phyloP scores from a whole-genome alignment of 2,329 filamentous ascomycete species.

The Westerdykella aurantiaca region DNA sequence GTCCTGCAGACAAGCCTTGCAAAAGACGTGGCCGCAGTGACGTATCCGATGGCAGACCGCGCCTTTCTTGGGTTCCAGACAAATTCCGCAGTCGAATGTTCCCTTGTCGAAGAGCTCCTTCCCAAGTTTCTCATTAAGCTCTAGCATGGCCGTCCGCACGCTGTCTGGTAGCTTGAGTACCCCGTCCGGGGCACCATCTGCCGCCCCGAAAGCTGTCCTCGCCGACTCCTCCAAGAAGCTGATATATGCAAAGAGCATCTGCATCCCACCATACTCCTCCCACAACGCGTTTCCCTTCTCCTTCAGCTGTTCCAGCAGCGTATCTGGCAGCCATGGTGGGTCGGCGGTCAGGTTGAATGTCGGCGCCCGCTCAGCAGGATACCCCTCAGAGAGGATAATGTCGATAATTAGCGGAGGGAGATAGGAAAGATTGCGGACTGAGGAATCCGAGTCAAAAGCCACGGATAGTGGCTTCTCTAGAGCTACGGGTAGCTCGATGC shows the following conservation, averaged over 20 bases:
- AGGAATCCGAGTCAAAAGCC: conserved; percentile 23
- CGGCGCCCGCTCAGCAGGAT: conserved; percentile 51
- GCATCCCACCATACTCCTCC: conserved; percentile 54
- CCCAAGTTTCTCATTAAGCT: conserved; percentile 71
- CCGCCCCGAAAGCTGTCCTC: conserved; percentile 50
- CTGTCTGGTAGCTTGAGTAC: conserved; percentile 43
- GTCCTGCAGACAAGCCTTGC: conserved; percentile 75
- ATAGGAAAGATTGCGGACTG: conserved; percentile 47
- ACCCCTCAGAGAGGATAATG: conserved; percentile 50
- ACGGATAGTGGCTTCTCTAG: conserved; percentile 47
- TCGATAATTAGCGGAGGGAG: conserved; percentile 52
- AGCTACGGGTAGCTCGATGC: conserved; percentile 52
- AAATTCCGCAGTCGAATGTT: conserved; percentile 84
- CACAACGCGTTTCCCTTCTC: conserved; percentile 48
- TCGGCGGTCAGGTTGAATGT: conserved; percentile 44
- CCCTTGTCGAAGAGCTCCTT: conserved; percentile 71
- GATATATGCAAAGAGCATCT: conserved; percentile 56
- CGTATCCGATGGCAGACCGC: conserved; percentile 71
- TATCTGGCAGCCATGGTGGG: conserved; percentile 49
- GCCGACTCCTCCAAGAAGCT: conserved; percentile 55
- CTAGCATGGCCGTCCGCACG: conserved; percentile 64
- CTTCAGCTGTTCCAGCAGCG: conserved; percentile 42
- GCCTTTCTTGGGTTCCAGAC: conserved; percentile 89
- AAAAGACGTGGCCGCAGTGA: conserved; percentile 88
- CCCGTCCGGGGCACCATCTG: conserved; percentile 28